Percentiles rank a stretch among this genome's conserved stretches.
Conservation (phyloP, 2,329 filamentous ascomycete species). For the Curvularia eragrostidis region DNA sequence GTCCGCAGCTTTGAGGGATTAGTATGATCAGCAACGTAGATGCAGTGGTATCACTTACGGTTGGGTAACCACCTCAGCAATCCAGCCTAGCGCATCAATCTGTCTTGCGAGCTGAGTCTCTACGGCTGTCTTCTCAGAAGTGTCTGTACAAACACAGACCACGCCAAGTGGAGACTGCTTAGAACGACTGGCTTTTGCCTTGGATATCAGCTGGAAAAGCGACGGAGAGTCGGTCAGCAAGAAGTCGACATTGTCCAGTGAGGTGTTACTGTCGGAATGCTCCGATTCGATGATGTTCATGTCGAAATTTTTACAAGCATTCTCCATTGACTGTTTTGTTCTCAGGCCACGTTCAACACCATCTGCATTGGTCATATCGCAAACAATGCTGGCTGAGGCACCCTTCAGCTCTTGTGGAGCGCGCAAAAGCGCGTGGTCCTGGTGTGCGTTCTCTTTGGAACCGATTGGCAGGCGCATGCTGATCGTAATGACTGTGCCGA, state of each 20-base stretch:
- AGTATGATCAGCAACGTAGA: not conserved
- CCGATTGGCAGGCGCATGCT: slow-evolving; percentile 30
- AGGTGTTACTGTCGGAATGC: slow-evolving; percentile 18
- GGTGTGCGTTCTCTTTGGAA: slow-evolving; percentile 19
- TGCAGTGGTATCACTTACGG: slow-evolving; percentile 26
- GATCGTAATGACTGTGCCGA: slow-evolving; percentile 40
- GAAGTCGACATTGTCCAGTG: slow-evolving; percentile 30
- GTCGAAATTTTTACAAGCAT: slow-evolving; percentile 33
- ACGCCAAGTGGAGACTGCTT: slow-evolving; percentile 30
- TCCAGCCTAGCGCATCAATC: slow-evolving; percentile 36
- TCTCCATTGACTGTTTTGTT: slow-evolving; percentile 35
- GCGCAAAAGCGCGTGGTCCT: slow-evolving; percentile 20
- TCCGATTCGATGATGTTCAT: slow-evolving; percentile 27
- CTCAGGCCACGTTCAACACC: slow-evolving; percentile 33
- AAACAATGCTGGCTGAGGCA: slow-evolving; percentile 31
- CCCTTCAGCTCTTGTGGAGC: slow-evolving; percentile 28
- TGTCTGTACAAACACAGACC: slow-evolving; percentile 40
- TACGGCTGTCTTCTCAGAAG: slow-evolving; percentile 33
- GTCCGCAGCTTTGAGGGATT: slow-evolving; percentile 29
- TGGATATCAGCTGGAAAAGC: slow-evolving; percentile 29
- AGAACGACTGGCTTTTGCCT: slow-evolving; percentile 20
- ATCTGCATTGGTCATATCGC: slow-evolving; percentile 28
- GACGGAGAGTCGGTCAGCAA: slow-evolving; percentile 38
- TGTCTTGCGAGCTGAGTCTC: slow-evolving; percentile 31
- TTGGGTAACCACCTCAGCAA: slow-evolving; percentile 35